Conservation (phyloP, 805 yeast species). For the Ogataea paraovalis region DNA sequence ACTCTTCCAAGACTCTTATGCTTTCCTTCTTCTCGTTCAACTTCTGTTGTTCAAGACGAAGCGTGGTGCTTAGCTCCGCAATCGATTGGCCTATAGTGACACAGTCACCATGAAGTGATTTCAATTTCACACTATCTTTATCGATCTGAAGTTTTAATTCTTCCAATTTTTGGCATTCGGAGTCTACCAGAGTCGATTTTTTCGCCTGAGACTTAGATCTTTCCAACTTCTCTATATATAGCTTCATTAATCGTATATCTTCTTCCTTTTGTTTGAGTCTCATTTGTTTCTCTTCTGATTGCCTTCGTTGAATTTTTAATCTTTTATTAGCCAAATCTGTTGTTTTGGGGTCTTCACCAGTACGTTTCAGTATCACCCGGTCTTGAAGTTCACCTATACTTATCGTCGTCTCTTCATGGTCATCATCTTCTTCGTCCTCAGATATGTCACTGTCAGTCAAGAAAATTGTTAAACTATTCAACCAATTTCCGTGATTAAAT, state of each 20-base stretch:
- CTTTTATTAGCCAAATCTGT: background rate
- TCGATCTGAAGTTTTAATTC: background rate
- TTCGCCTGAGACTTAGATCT: background rate
- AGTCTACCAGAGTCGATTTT: background rate
- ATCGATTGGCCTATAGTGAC: background rate
- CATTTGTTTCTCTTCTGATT: background rate
- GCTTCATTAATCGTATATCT: background rate
- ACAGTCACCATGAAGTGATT: background rate
- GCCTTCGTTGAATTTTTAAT: background rate
- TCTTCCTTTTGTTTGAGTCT: background rate
- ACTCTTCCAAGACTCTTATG: background rate
- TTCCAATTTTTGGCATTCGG: background rate
- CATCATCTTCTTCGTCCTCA: slow-evolving; percentile 36
- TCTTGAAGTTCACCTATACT: background rate
- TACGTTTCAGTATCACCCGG: too few species aligned
- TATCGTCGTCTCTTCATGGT: slow-evolving; percentile 21
- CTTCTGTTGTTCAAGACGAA: background rate
- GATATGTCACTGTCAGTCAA: background rate
- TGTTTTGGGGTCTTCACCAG: background rate
- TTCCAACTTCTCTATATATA: slow-evolving; percentile 1
- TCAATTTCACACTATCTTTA: background rate
- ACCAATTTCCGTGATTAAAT: slow-evolving; percentile 19
- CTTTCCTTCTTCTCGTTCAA: background rate
- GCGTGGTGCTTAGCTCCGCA: background rate
- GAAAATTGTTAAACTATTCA: slow-evolving; percentile 10